phyloP scores from a whole-genome alignment of 768 basidiomycete genomes.

The Trametes punicea region DNA sequence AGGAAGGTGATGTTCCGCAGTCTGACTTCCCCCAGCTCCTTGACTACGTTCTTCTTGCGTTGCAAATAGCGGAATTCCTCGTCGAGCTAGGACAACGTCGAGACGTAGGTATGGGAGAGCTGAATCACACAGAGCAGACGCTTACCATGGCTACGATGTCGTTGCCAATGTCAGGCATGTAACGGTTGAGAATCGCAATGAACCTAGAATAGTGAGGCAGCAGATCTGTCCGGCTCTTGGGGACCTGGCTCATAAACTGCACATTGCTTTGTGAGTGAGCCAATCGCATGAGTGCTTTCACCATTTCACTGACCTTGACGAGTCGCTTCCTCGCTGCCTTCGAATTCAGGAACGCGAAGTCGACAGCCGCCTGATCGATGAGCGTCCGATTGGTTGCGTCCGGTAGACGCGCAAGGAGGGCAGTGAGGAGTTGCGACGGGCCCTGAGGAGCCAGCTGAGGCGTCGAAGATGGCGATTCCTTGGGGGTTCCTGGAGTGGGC shows the following conservation, averaged over 20 bases:
- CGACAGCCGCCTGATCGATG: slow-evolving; percentile 92
- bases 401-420: slow-evolving; percentile 84
- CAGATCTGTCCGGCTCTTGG: slow-evolving; percentile 85
- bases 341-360: slow-evolving; percentile 95
- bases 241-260: slow-evolving; percentile 79
- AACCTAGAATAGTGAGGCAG: slow-evolving; percentile 91
- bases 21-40: slow-evolving; percentile 82
- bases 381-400: slow-evolving; percentile 89
- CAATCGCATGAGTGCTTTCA: background rate
- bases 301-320: slow-evolving; percentile 58
- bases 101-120: background rate
- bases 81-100: slow-evolving; percentile 64
- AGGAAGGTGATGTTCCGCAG: slow-evolving; percentile 86
- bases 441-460: slow-evolving; percentile 81
- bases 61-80: slow-evolving; percentile 97
- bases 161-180: slow-evolving; percentile 90
- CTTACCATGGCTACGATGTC: slow-evolving; percentile 76
- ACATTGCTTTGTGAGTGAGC: background rate
- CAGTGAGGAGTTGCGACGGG: slow-evolving; percentile 89
- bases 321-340: slow-evolving; percentile 93
- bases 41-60: slow-evolving; percentile 88
- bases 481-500: slow-evolving; percentile 68
- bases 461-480: slow-evolving; percentile 49
- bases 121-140: background rate
- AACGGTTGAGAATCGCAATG: slow-evolving; percentile 82